Evolutionary conservation across 306 rosid genomes (phyloP).

Genomic region (Lathyrus oleraceus): DNA sequence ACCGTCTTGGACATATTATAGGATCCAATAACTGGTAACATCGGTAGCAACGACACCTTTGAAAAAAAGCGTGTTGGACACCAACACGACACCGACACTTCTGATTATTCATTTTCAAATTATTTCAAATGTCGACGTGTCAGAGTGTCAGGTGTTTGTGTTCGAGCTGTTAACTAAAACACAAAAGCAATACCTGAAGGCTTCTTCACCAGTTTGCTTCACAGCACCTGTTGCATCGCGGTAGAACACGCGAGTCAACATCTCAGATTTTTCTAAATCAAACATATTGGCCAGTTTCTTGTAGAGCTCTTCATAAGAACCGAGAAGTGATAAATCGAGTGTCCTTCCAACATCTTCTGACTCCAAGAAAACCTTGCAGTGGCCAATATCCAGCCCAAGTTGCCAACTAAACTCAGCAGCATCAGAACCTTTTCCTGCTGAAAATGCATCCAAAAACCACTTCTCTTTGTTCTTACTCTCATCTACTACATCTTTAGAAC

Average conservation of each 20-base stretch:
- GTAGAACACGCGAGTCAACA: constrained; percentile 68
- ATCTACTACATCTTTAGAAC: constrained; percentile 43
- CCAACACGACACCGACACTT: no score
- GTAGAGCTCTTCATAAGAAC: constrained; percentile 82
- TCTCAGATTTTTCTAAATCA: constrained; percentile 65
- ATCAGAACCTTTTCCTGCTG: constrained; percentile 51
- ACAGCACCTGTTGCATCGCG: constrained; percentile 66
- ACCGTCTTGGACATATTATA: background rate
- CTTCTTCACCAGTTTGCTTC: constrained; percentile 82
- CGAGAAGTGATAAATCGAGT: constrained; percentile 61
- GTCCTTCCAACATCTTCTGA: constrained; percentile 91
- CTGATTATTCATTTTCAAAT: no score
- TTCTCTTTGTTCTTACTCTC: constrained; percentile 48
- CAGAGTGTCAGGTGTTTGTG: no score
- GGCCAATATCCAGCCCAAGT: constrained; percentile 72
- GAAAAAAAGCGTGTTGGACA: no score
- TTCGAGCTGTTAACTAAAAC: background rate
- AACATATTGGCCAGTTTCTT: constrained; percentile 73
- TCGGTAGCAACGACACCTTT: no score
- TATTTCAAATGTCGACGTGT: no score
- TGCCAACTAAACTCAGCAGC: constrained; percentile 59
- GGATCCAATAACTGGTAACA: background rate
- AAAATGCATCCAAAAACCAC: constrained; percentile 44
- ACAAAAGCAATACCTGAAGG: constrained; percentile 63
- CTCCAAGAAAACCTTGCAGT: constrained; percentile 91